These are phyloP conservation scores for Leccinum incarnatum DNA, from an alignment of 768 basidiomycete species.

Conservation along the genomic window DNA sequence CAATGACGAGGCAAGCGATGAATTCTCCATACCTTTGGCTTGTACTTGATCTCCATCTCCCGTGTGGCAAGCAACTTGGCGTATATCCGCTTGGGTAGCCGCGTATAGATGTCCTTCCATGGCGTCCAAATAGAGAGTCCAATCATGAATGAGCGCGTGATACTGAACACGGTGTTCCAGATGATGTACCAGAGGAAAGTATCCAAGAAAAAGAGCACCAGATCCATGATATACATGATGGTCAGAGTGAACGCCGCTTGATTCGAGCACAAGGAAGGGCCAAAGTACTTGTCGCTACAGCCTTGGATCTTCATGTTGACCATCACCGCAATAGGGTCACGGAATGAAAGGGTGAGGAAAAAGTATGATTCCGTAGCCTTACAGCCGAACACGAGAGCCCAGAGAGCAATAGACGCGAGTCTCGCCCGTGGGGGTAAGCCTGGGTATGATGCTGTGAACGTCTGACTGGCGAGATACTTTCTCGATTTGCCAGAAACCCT, in stretches of 20 bases:
- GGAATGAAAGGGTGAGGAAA: conserved; percentile 94
- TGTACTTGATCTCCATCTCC: conserved; percentile 98
- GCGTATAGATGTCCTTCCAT: conserved; percentile 96
- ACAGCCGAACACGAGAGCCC: conserved; percentile 94
- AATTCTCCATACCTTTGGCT: conserved; percentile 93
- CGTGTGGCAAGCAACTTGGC: conserved; percentile 90
- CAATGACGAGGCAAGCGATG: background rate
- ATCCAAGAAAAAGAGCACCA: conserved; percentile 96
- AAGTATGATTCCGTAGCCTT: conserved; percentile 98
- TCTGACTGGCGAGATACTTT: conserved; percentile 97
- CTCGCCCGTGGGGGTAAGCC: conserved; percentile 59
- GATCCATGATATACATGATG: conserved; percentile 99
- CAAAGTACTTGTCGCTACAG: conserved; percentile 86
- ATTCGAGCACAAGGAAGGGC: conserved; percentile 78
- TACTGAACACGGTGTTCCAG: conserved; percentile 95
- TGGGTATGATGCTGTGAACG: conserved; percentile 96
- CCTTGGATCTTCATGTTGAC: conserved; percentile 93
- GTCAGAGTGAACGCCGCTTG: conserved; percentile 94
- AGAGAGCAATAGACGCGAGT: conserved; percentile 76
- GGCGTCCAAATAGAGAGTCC: conserved; percentile 99
- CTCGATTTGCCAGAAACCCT: conserved; percentile 92
- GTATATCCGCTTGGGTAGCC: conserved; percentile 95
- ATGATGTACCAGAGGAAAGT: conserved; percentile 99
- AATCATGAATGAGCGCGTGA: conserved; percentile 82
- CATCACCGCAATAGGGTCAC: conserved; percentile 92